Conservation (phyloP, 2,329 filamentous ascomycete genomes). For the Epichloe glyceriae region DNA sequence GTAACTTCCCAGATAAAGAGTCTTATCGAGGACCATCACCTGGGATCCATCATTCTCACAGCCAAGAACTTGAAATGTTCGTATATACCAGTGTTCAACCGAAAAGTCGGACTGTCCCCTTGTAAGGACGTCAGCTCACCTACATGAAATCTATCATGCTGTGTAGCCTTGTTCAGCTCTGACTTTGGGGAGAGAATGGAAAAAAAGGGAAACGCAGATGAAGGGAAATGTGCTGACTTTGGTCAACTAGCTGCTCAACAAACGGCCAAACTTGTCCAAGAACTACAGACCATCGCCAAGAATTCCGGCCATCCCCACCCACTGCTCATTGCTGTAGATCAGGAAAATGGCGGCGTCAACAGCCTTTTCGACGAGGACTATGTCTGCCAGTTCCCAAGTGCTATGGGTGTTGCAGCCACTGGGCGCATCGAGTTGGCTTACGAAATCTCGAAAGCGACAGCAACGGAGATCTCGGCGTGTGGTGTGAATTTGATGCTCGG, state of each 20-base stretch:
- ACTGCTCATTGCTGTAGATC: conserved; percentile 80
- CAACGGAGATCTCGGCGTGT: conserved; percentile 80
- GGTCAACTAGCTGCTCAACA: conserved; percentile 65
- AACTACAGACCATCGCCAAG: conserved; percentile 84
- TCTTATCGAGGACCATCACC: conserved; percentile 70
- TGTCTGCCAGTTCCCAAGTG: conserved; percentile 90
- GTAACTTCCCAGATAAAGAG: conserved; percentile 72
- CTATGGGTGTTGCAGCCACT: conserved; percentile 92
- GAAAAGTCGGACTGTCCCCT: no score
- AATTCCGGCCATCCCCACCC: conserved; percentile 83
- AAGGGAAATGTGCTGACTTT: conserved; percentile 11
- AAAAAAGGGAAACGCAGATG: background rate
- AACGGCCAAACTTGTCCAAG: conserved; percentile 74
- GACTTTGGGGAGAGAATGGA: background rate
- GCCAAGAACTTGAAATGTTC: conserved; percentile 77
- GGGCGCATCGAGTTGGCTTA: conserved; percentile 76
- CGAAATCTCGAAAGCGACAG: conserved; percentile 83
- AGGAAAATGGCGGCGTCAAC: conserved; percentile 97
- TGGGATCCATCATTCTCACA: conserved; percentile 76
- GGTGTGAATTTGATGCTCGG: conserved; percentile 94
- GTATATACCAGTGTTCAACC: conserved; percentile 10
- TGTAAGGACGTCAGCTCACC: background rate
- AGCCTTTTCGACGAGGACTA: conserved; percentile 92
- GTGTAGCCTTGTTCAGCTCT: background rate
- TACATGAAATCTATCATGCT: background rate